Base-by-base conservation (phyloP, 2,329 filamentous ascomycete genomes). In the Hypoxylon sp. region DNA sequence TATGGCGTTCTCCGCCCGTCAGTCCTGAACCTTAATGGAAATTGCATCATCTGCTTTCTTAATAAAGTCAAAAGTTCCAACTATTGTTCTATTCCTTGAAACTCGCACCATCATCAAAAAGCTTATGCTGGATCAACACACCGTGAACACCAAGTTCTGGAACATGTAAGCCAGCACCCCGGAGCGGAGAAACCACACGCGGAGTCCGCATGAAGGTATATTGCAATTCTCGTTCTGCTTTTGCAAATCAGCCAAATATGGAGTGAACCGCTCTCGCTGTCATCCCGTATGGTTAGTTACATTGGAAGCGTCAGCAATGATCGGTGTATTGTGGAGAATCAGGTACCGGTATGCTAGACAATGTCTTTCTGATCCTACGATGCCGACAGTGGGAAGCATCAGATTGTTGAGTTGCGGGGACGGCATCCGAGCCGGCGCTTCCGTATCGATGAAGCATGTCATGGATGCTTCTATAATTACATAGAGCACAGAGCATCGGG, bases 401-500 rank as follows among this genome's bases (percentile, higher is more conserved):
- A 26, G 9, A 16, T 22, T 44, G 20, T 8, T 44, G 6, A 26
- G 28, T 42, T 40, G 18, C 58, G 50, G 50, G 28, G 58, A 44
- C 30, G 20, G 36, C 36, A 9, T 32, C 36, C 24, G 22, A 11
- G 22, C 30, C 12, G n/a, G n/a, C 8, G 36, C 7, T n/a, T n/a
- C n/a, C n/a, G n/a, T n/a, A n/a, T n/a, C n/a, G n/a, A n/a, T n/a
- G n/a, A n/a, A n/a, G n/a, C n/a, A n/a, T n/a, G n/a, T n/a, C n/a
- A n/a, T n/a, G n/a, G n/a, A n/a, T 24, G 24, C 8, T 54, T 61
- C 58, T 54, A 49, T 61, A 40, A 55, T 36, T 56, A 51, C 11
- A 26, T 18, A 22, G 16, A 16, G 9, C 22, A 40, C 4, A 36
- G 26, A 53, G 36, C n/a, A 55, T 55, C 38, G 24, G 7, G 38